Conservation (phyloP, 2,329 filamentous ascomycete species). For the Botrytis aclada region DNA sequence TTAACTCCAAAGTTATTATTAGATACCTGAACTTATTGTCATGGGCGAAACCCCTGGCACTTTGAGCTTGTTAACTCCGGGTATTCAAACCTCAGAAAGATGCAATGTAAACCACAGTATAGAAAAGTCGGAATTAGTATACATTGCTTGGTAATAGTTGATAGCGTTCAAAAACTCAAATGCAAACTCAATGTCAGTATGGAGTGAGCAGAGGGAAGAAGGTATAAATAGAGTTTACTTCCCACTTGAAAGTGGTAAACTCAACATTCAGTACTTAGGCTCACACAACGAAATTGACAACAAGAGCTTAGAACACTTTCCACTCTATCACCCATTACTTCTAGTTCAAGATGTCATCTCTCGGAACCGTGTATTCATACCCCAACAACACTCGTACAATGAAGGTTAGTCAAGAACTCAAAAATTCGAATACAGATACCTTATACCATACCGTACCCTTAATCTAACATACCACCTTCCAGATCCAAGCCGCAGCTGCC, state of each 20-base stretch:
- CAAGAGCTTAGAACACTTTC: not conserved
- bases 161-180: not conserved
- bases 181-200: not conserved
- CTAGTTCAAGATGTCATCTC: not conserved
- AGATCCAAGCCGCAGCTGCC: not conserved
- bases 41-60: not conserved
- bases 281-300: not conserved
- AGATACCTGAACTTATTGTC: not conserved
- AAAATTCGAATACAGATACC: not conserved
- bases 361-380: not conserved
- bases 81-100: not conserved
- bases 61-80: not conserved
- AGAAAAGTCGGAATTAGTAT: not conserved
- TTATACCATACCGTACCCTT: not conserved
- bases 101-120: not conserved
- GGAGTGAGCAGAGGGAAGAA: not conserved
- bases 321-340: not conserved
- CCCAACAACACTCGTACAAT: not conserved
- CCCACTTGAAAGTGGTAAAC: not conserved
- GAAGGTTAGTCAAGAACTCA: not conserved
- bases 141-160: not conserved
- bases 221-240: not conserved
- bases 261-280: not conserved
- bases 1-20: not conserved
- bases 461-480: not conserved